Percentiles rank a stretch among this genome's conserved stretches.
These are phyloP conservation scores for Eimeria sp. DNA, from an alignment of 169 alveolate species.

Conservation along the genomic window DNA sequence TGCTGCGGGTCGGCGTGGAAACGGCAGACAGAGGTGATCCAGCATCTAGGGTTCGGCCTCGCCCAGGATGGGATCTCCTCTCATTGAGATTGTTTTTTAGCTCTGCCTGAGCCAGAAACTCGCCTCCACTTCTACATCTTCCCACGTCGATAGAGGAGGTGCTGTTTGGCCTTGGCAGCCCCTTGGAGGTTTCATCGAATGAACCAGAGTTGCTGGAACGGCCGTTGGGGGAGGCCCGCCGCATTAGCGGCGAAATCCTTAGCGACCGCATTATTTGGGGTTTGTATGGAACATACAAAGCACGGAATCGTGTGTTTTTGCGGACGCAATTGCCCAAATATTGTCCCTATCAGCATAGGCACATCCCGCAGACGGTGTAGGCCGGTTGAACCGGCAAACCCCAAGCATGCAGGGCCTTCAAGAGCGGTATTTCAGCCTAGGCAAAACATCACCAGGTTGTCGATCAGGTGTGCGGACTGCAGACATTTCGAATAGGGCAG, in stretches of 20 bases:
- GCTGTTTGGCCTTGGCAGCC: constrained; percentile 51
- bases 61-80: constrained; percentile 13
- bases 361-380: constrained; percentile 17
- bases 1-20: constrained; percentile 68
- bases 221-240: constrained; percentile 62
- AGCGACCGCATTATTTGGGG: constrained; percentile 13
- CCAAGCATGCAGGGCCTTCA: constrained; percentile 39
- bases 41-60: not conserved
- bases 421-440: constrained; percentile 5
- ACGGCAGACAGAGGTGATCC: constrained; percentile 36
- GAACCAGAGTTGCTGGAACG: not conserved
- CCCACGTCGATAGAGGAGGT: not conserved
- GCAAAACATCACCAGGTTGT: not conserved
- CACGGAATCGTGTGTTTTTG: not conserved
- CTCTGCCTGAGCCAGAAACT: not conserved
- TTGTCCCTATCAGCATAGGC: constrained; percentile 38
- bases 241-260: constrained; percentile 37
- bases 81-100: not conserved
- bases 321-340: not conserved
- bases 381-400: constrained; percentile 24
- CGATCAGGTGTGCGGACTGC: not conserved
- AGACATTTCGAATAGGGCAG: constrained; percentile 34
- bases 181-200: constrained; percentile 13
- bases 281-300: not conserved
- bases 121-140: not conserved